A percentile compares a stretch with the other conserved stretches of the same genome.
These are phyloP conservation scores for Trichosporon inkin DNA, from an alignment of 1,284 basidiomycete species.

Conservation along the genomic window DNA sequence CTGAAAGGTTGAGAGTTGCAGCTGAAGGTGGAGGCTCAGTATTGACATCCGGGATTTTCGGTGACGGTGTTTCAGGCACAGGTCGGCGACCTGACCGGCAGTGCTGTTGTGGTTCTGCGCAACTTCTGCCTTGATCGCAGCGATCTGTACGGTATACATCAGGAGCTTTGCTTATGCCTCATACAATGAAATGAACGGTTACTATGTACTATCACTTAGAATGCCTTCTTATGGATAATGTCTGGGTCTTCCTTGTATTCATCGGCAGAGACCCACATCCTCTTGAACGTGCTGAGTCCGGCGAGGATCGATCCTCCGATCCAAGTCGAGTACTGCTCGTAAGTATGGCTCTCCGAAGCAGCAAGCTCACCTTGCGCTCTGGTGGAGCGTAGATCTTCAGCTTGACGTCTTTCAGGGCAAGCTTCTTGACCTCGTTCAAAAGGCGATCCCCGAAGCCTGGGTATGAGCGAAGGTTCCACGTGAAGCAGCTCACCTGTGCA, in stretches of 20 bases:
- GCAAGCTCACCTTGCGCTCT: constrained; percentile 69
- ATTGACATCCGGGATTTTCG: not conserved
- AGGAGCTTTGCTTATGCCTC: not conserved
- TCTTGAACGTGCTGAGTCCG: constrained; percentile 94
- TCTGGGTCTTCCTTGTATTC: constrained; percentile 99
- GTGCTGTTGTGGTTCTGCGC: too few relatives aligned
- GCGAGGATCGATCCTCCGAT: constrained; percentile 96
- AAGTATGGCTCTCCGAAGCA: not conserved
- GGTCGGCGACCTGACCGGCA: too few relatives aligned
- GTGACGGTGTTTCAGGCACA: not conserved
- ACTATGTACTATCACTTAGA: constrained; percentile 25
- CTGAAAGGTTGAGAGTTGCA: not conserved
- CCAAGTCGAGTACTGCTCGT: constrained; percentile 82
- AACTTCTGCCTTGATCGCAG: not conserved
- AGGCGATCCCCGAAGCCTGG: constrained; percentile 93
- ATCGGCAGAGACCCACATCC: constrained; percentile 99
- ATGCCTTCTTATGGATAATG: constrained; percentile 69
- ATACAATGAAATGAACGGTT: constrained; percentile 2
- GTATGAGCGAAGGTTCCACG: not conserved
- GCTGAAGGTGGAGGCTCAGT: not conserved
- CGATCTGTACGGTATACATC: not conserved
- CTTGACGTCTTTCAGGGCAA: constrained; percentile 95
- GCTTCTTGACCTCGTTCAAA: constrained; percentile 90
- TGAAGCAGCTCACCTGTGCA: constrained; percentile 61
- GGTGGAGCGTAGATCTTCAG: constrained; percentile 99